These are phyloP conservation scores for Hypomontagnella monticulosa DNA, from an alignment of 495 filamentous ascomycete species.

Conservation along the genomic window DNA sequence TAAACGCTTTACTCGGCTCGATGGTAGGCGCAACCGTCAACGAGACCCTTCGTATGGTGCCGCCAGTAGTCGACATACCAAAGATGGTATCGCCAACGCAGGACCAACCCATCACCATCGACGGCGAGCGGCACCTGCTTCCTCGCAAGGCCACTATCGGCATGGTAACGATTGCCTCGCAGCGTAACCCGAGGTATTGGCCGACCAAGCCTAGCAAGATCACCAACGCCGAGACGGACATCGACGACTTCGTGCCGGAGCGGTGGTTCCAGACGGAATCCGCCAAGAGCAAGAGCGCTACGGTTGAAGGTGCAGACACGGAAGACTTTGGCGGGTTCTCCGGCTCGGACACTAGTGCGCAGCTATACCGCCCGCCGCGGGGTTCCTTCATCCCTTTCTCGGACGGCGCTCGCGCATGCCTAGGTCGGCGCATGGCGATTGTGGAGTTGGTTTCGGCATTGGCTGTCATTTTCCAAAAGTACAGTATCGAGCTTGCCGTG, in stretches of 20 bases:
- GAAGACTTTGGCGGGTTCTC: conserved; percentile 66
- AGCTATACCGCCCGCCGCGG: conserved; percentile 67
- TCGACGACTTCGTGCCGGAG: conserved; percentile 59
- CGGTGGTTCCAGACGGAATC: conserved; percentile 54
- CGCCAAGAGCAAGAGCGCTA: conserved; percentile 1
- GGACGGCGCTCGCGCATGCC: conserved; percentile 74
- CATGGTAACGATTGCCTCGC: conserved; percentile 57
- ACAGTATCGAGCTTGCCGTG: conserved; percentile 73
- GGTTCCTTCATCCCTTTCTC: conserved; percentile 78
- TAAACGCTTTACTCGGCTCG: conserved; percentile 65
- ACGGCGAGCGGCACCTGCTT: conserved; percentile 60
- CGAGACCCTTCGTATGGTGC: conserved; percentile 71
- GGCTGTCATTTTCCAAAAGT: conserved; percentile 69
- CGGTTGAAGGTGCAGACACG: conserved; percentile 49
- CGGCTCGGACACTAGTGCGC: conserved; percentile 62
- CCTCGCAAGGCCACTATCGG: conserved; percentile 59
- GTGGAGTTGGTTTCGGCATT: conserved; percentile 78
- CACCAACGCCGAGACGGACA: conserved; percentile 47
- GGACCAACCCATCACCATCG: conserved; percentile 62
- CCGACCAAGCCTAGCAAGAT: conserved; percentile 56
- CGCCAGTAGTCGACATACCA: conserved; percentile 68
- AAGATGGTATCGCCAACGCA: conserved; percentile 60
- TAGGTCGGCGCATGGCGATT: conserved; percentile 77
- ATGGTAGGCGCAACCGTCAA: conserved; percentile 74
- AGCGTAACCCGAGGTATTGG: conserved; percentile 74